Base-by-base conservation (phyloP, 768 basidiomycete species). In the Lactarius evosmus region DNA sequence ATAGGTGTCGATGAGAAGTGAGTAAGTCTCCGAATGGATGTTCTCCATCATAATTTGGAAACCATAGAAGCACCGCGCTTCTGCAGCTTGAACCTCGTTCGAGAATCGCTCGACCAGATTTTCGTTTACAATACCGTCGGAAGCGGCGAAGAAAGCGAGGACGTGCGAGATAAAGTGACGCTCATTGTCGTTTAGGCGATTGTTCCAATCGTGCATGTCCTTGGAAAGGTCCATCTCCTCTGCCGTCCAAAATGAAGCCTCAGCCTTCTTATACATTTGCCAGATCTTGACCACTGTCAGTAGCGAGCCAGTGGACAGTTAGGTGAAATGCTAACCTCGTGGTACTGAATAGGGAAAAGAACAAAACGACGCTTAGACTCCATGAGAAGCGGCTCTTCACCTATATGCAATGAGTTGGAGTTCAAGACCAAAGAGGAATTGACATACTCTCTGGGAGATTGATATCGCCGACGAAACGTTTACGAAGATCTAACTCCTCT, bases 11-110 rank as follows among this genome's bases (percentile, higher is more conserved):
- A 98, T 95, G 69, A 98, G 87, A 40, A 97, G 85, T 0, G 95
- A 97, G 75, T 98, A 98, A 0, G 95, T 95, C 73, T 98, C 95
- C 3, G 94, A 95, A 75, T 98, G 95, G 41, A 98, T 85, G 74
- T 98, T 98, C 71, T 97, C 95, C 86, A 96, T 98, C 95, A 97
- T 97, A 70, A 98, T 92, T 74, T 98, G 95, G 78, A 96, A 97
- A 19, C 95, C 95, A 71, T 97, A 98, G 77, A 98, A 98, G 74
- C 92, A 97, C 3, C 95, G 87, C 6, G 93, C 95, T 74, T 98
- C 95, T 4, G 95, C 90, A 2, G 81, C 83, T 73, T 97, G 95
- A 4, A 98, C 92, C 73, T 98, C 95, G 60, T 85, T 86, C 7
- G 91, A 93, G 76, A 98, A 97, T 7, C 95, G 89, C 74, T 96